These are phyloP conservation scores for Cytidiella melzeri DNA, from an alignment of 768 basidiomycete species.

Conservation along the genomic window DNA sequence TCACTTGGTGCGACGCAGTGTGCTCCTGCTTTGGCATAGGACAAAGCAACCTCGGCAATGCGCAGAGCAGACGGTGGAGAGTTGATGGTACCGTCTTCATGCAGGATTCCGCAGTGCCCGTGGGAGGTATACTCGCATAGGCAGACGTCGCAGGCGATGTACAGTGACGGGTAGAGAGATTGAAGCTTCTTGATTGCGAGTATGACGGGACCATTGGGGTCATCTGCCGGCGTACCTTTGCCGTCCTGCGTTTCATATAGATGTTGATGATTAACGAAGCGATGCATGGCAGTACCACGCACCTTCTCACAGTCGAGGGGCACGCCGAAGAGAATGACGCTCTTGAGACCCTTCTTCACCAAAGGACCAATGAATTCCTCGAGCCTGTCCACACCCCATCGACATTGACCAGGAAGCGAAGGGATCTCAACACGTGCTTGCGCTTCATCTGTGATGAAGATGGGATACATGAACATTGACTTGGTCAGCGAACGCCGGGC, in stretches of 20 bases:
- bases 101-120: constrained; percentile 87
- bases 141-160: constrained; percentile 93
- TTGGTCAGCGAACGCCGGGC: constrained; percentile 72
- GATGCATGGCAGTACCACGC: constrained; percentile 1
- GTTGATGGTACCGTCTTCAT: constrained; percentile 72
- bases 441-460: constrained; percentile 95
- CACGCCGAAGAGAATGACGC: constrained; percentile 94
- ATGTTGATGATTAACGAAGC: not conserved
- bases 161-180: constrained; percentile 71
- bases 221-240: constrained; percentile 85
- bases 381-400: constrained; percentile 96
- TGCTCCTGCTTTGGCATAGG: constrained; percentile 92
- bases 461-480: constrained; percentile 98
- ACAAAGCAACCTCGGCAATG: constrained; percentile 87
- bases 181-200: constrained; percentile 80
- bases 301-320: constrained; percentile 80
- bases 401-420: constrained; percentile 76
- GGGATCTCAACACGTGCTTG: constrained; percentile 74
- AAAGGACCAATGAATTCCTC: constrained; percentile 81
- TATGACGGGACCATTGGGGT: constrained; percentile 87
- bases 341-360: constrained; percentile 82
- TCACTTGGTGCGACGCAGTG: constrained; percentile 98
- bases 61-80: constrained; percentile 75
- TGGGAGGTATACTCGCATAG: constrained; percentile 99
- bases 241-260: constrained; percentile 48